A percentile compares a stretch with the other conserved stretches of the same genome.
These are phyloP conservation scores for Curvularia spicifera DNA, from an alignment of 2,329 filamentous ascomycete species.

Conservation along the genomic window DNA sequence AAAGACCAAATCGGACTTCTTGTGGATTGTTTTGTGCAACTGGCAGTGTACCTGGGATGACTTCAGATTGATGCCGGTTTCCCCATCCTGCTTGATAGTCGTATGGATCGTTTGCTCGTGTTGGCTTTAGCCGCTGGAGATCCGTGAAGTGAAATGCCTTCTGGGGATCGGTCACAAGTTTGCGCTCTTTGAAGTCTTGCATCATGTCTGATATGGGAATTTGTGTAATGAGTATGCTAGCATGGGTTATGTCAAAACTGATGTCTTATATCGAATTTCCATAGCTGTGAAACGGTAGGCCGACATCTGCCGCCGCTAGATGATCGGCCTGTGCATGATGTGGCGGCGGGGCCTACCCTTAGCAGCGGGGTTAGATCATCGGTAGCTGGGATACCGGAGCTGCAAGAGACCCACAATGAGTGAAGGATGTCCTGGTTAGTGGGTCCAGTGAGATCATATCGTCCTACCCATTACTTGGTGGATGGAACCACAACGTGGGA, in stretches of 20 bases:
- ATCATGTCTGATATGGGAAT: conserved; percentile 25
- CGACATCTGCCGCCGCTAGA: conserved; percentile 42
- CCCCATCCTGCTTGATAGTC: conserved; percentile 49
- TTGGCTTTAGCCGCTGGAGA: conserved; percentile 48
- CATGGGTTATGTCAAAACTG: conserved; percentile 19
- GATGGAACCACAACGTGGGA: conserved; percentile 11
- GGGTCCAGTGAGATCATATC: conserved; percentile 19
- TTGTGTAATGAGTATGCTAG: conserved; percentile 5
- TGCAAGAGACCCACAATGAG: conserved; percentile 27
- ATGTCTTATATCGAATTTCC: conserved; percentile 40
- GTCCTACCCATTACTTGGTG: conserved; percentile 7
- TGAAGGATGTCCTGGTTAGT: conserved; percentile 30
- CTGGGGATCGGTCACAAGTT: conserved; percentile 46
- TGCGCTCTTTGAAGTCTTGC: conserved; percentile 44
- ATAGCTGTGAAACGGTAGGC: conserved; percentile 24
- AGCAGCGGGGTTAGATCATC: conserved; percentile 35
- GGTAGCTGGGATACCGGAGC: conserved; percentile 23
- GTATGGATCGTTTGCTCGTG: conserved; percentile 49
- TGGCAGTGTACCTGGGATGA: conserved; percentile 53
- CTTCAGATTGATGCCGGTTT: conserved; percentile 51
- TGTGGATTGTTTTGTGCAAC: conserved; percentile 54
- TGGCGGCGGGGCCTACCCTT: conserved; percentile 39
- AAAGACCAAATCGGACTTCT: conserved; percentile 53
- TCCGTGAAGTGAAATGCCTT: conserved; percentile 50
- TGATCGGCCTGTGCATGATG: conserved; percentile 40